These are phyloP conservation scores for Penicillium sp. DNA, from an alignment of 2,329 filamentous ascomycete species.

Conservation along the genomic window DNA sequence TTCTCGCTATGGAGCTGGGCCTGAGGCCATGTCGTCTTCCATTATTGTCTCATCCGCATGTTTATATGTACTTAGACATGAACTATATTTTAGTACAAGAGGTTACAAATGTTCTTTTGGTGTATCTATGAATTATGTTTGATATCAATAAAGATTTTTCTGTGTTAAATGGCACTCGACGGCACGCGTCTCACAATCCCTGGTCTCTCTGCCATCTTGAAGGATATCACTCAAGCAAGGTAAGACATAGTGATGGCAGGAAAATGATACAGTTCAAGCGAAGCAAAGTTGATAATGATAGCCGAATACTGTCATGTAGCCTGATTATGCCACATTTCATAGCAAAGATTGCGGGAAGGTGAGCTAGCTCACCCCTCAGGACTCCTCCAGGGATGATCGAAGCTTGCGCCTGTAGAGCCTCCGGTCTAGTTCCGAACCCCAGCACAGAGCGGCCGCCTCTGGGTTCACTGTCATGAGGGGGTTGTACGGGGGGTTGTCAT, in stretches of 20 bases:
- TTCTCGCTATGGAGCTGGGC: neutral
- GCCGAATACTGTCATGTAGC: neutral
- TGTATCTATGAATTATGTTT: neutral
- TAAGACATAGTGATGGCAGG: neutral
- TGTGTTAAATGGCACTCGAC: neutral
- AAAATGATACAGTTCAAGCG: neutral
- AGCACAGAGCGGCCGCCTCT: constrained; percentile 81
- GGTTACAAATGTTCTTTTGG: neutral
- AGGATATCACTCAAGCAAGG: neutral
- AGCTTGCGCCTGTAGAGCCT: constrained; percentile 81
- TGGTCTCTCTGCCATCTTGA: neutral
- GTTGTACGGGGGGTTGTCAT: constrained; percentile 84
- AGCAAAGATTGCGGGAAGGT: neutral
- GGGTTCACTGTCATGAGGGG: constrained; percentile 82
- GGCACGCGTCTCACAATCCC: constrained; percentile 15
- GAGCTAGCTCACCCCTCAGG: neutral
- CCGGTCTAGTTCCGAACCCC: constrained; percentile 74
- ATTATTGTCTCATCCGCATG: neutral
- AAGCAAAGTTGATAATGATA: neutral
- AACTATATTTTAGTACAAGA: neutral
- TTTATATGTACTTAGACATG: neutral
- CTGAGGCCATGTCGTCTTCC: neutral
- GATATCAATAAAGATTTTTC: neutral
- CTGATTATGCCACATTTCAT: neutral
- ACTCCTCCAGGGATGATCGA: constrained; percentile 39